Evolutionary conservation across 73 alveolate species (phyloP), one percentile per base, ranked within the genome.

Genomic region (Stentor coeruleus): DNA sequence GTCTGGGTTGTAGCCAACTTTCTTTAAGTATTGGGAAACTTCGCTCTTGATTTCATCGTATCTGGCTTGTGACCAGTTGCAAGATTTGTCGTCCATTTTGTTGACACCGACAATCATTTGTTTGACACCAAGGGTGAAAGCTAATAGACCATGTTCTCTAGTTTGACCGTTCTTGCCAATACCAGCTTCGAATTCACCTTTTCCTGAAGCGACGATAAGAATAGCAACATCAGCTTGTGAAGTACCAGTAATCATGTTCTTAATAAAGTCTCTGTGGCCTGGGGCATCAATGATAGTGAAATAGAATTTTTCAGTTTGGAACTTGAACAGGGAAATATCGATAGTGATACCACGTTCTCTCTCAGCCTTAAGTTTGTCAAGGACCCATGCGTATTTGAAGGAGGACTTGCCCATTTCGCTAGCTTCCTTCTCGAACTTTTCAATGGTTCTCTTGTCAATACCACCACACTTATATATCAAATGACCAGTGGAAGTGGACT

Each of bases 241-340:
- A 3, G 99, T 98, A 3, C 99, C 99, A 37, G 97, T 87, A 55
- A 98, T 95, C 99, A 98, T 96, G 86, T 93, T 93, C 3, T 99
- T 98, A 20, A 97, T 97, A 77, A 95, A 98, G 91, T 98, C 99
- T 74, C 85, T 66, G 81, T 98, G 99, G 35, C 99, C 99, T 3
- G 99, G 99, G 31, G 99, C 99, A 87, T 98, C 99, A 81, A 98
- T 79, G 1, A 98, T 91, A 55, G 92, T 81, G 73, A 94, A 79
- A 37, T 90, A 86, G 84, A 88, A 88, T 58, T 66, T 86, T 49
- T 90, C 89, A 57, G 98, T 89, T 3, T 72, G 49, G 82, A 96
- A 94, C 81, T 86, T 88, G 81, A 95, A 95, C 76, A 79, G 90
- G 49, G 95, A 97, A 37, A 96, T 95, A 87, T 96, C 98, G 77